Base-by-base conservation (phyloP, 768 basidiomycete genomes). In the Cystofilobasidium capitatum region DNA sequence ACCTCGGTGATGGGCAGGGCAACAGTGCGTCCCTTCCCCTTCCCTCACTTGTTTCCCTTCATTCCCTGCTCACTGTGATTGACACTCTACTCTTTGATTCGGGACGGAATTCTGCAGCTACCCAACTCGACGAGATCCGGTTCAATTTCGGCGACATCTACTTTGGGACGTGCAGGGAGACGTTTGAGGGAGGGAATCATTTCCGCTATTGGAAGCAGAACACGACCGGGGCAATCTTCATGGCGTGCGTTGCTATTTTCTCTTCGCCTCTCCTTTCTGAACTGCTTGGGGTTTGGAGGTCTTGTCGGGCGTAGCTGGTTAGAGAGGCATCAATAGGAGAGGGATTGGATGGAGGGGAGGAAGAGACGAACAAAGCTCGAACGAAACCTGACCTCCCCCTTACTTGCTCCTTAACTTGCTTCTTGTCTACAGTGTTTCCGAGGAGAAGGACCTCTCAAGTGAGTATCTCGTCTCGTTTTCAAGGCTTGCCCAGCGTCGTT, bases 81-180 rank as follows among this genome's bases (percentile, higher is more conserved):
- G 36, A n/a, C n/a, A 16, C 6, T 47, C 14, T 10, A 7, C 31
- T 55, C 64, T 14, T 31, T 29, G 39, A 36, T 37, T 54, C 39
- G 44, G 3, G 29, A 20, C 26, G 10, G 6, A n/a, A 35, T 39
- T 45, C 51, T 39, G 2, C 74, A 90, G 88, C 81, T 69, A 89
- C 91, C 75, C 86, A 96, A 75, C 87, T 87, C 0, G 84, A 85
- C 10, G 87, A 86, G n/a, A 84, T 93, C 31, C 82, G 92, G 40
- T 91, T 84, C 83, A 83, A 91, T 74, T 97, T 89, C 75, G 85
- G 84, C 10, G 85, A 94, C 72, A 83, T 85, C 0, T 79, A 84
- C 61, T 76, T 92, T n/a, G 92, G 92, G 0, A 83, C 91, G 0
- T 94, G 92, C 77, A 79, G 82, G 71, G 91, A 96, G 77, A 88